Conservation (phyloP, 73 alveolate genomes). For the Symbiodinium pilosum region DNA sequence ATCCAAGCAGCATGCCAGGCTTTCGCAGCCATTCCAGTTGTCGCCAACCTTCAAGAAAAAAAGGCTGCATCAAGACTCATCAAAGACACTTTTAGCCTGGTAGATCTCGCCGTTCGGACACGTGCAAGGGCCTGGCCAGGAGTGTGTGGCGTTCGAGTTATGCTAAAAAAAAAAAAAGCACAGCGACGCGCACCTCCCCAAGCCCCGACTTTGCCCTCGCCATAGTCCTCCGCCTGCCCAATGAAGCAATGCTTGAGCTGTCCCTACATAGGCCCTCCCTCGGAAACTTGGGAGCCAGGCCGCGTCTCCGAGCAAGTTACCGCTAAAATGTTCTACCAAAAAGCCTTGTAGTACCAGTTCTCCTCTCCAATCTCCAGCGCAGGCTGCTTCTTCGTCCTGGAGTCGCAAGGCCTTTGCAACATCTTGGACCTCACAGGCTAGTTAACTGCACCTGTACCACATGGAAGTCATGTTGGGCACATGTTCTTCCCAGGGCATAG, state of each 20-base stretch:
- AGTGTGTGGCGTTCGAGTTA: too few relatives aligned
- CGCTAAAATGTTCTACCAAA: too few relatives aligned
- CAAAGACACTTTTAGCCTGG: not conserved
- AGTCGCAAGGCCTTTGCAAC: not conserved
- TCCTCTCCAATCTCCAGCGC: not conserved
- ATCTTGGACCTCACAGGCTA: too few relatives aligned
- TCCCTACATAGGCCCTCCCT: too few relatives aligned
- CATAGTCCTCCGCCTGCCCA: not conserved
- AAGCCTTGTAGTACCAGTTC: not conserved
- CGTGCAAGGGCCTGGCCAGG: not conserved
- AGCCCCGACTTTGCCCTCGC: not conserved
- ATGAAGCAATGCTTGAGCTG: not conserved
- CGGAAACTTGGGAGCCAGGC: too few relatives aligned
- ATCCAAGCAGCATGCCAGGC: not conserved
- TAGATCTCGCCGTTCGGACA: constrained; percentile 16
- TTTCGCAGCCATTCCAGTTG: not conserved
- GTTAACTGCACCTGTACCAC: too few relatives aligned
- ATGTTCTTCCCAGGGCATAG: too few relatives aligned
- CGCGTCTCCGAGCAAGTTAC: too few relatives aligned
- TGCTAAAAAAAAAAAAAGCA: too few relatives aligned
- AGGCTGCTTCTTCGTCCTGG: not conserved
- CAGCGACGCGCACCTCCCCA: constrained; percentile 3
- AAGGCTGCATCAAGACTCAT: not conserved
- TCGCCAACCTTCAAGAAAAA: not conserved
- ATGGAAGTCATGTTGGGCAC: too few relatives aligned